phyloP scores from a whole-genome alignment of 2,329 filamentous ascomycete genomes.

The Verticillium dahliae region DNA sequence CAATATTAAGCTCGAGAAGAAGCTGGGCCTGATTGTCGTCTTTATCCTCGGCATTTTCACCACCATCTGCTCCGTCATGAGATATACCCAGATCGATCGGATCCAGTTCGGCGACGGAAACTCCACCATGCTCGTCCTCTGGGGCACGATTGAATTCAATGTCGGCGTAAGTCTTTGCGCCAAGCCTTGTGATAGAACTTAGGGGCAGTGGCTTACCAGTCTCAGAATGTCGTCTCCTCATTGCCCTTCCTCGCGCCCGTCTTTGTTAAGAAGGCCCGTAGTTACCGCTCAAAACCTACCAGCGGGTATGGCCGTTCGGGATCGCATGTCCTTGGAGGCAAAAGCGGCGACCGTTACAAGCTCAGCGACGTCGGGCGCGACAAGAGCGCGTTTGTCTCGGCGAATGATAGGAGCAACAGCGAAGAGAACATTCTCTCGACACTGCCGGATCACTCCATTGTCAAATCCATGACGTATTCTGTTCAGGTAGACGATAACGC shows the following conservation, averaged over 20 bases:
- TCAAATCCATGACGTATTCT: conserved; percentile 35
- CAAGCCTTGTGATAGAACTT: too few species aligned
- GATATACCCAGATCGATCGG: conserved; percentile 42
- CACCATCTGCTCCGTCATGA: conserved; percentile 45
- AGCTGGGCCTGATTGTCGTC: conserved; percentile 41
- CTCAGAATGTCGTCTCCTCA: conserved; percentile 38
- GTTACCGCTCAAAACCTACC: conserved; percentile 32
- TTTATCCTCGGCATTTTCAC: conserved; percentile 49
- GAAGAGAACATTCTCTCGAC: conserved; percentile 31
- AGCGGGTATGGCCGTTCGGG: conserved; percentile 17
- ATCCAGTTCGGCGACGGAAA: conserved; percentile 45
- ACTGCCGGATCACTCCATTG: conserved; percentile 21
- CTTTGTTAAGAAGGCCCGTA: conserved; percentile 32
- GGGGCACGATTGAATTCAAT: conserved; percentile 52
- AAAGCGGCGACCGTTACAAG: conserved; percentile 26
- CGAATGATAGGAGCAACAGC: conserved; percentile 19
- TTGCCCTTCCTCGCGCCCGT: conserved; percentile 38
- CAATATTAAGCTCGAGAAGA: conserved; percentile 40
- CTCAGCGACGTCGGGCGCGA: conserved; percentile 25
- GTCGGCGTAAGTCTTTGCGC: conserved; percentile 36
- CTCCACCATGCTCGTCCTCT: conserved; percentile 49
- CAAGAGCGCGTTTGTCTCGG: conserved; percentile 21
- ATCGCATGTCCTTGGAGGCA: conserved; percentile 10
- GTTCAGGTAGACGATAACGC: conserved; percentile 27
- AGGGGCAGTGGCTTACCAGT: neutral